Evolutionary conservation across 768 basidiomycete species (phyloP).

Genomic region (Gloeostereum incarnatum): DNA sequence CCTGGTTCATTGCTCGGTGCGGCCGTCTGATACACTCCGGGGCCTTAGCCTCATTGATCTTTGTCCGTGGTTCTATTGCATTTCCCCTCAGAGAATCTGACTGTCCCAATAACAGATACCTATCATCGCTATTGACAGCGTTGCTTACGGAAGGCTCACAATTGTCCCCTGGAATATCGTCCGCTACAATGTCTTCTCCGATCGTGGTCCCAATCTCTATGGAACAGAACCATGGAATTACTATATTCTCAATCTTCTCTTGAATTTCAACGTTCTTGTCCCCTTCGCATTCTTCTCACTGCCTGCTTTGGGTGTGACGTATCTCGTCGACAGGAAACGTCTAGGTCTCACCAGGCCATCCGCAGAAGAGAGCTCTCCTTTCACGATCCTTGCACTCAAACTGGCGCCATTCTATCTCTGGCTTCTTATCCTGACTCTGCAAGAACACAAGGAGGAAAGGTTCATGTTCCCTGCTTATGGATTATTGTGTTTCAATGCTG

Average conservation of each 20-base stretch:
- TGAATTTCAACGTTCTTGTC: constrained; percentile 89
- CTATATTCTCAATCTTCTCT: constrained; percentile 80
- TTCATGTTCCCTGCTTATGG: constrained; percentile 97
- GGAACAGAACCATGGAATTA: constrained; percentile 84
- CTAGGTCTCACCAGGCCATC: constrained; percentile 45
- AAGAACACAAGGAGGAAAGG: constrained; percentile 97
- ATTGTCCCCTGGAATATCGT: constrained; percentile 93
- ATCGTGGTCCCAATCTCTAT: constrained; percentile 86
- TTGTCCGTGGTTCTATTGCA: constrained; percentile 33
- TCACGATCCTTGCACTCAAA: constrained; percentile 63
- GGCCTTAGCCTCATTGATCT: constrained; percentile 45
- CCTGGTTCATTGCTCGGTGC: constrained; percentile 60
- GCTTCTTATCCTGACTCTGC: constrained; percentile 67
- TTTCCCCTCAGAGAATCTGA: neutral
- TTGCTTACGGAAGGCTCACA: constrained; percentile 72
- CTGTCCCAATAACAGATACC: constrained; percentile 52
- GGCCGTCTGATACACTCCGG: constrained; percentile 45
- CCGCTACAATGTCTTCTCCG: constrained; percentile 83
- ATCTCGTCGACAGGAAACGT: constrained; percentile 66
- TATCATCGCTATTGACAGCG: constrained; percentile 73
- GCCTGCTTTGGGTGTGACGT: constrained; percentile 71
- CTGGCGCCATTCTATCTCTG: constrained; percentile 93
- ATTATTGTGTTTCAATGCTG: constrained; percentile 88
- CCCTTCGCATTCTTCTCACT: constrained; percentile 76
- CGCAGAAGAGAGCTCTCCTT: constrained; percentile 66